Evolutionary conservation across 2,329 filamentous ascomycete species (phyloP).

Genomic region (Colletotrichum cordylinicola): DNA sequence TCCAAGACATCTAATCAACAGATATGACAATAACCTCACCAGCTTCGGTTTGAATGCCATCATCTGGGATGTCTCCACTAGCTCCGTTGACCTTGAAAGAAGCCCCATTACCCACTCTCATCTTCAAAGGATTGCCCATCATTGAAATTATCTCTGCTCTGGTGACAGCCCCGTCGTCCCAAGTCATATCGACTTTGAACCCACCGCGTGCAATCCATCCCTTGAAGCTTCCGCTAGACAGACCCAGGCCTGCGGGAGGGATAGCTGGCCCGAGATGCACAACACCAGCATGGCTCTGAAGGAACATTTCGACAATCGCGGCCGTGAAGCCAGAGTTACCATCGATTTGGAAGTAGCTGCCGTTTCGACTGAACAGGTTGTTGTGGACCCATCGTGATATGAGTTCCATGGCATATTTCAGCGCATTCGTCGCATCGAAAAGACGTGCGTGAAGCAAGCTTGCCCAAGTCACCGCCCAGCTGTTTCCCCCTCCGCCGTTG

Average conservation of each 20-base stretch:
- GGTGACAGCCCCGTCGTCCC: too few relatives aligned
- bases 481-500: constrained; percentile 17
- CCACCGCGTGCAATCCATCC: constrained; percentile 23
- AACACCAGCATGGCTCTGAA: constrained; percentile 39
- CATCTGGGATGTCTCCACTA: too few relatives aligned
- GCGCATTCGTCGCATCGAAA: constrained; percentile 30
- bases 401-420: constrained; percentile 36
- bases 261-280: constrained; percentile 31
- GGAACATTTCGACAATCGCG: constrained; percentile 47
- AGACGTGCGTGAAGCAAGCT: not conserved
- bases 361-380: constrained; percentile 41
- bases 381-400: constrained; percentile 41
- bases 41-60: too few relatives aligned
- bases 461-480: constrained; percentile 16
- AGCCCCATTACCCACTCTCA: too few relatives aligned
- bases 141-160: too few relatives aligned
- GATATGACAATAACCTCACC: too few relatives aligned
- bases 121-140: too few relatives aligned
- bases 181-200: constrained; percentile 26
- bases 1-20: too few relatives aligned
- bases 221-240: not conserved
- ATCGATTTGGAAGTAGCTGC: constrained; percentile 49
- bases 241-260: constrained; percentile 21
- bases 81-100: too few relatives aligned
- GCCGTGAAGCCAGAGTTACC: constrained; percentile 54